Base-by-base conservation (phyloP, 345 rosid genomes). In the Dipteronia dyeriana region DNA sequence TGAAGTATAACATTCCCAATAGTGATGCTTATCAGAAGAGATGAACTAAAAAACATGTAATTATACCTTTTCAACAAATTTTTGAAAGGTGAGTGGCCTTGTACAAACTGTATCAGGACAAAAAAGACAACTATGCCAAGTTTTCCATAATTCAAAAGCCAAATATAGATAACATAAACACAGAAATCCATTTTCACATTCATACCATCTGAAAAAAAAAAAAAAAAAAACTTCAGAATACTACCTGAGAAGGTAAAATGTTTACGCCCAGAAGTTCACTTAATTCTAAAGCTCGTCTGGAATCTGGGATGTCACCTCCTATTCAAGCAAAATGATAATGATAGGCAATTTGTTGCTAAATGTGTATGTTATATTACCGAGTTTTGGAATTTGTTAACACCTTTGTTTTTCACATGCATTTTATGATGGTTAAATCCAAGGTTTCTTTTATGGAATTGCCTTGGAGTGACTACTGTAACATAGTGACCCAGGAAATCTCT, bases 271-370 rank as follows among this genome's bases (percentile, higher is more conserved):
- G 71, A 68, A 84, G 78, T 62, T 87, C 79, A 81, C 80, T 85
- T 43, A 85, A 77, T 75, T 85, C 84, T 49, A 75, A 29, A 11
- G 87, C 86, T 77, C 87, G 76, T 81, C 77, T 85, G 8, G 86
- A 76, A 77, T 87, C 85, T 1, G 85, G 90, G 51, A 81, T 20
- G 19, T 88, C 91, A 17, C 91, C 88, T n/a, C 91, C 88, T 87
- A 75, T 72, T 66, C 54, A 70, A 76, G 76, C 29, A 38, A 1
- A 76, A 74, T 9, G 5, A 62, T 14, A 64, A 2, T 11, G 41
- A 61, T 45, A 69, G 23, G 71, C 60, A 51, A 10, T 41, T 19
- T 53, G 49, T 59, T 61, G 73, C 77, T 45, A 26, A 25, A 53
- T 53, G 45, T 6, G 62, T 17, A 49, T 69, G 0, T 1, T 70